Evolutionary conservation across 1,284 basidiomycete genomes (phyloP).

Genomic region (Leccinum angustisporum): DNA sequence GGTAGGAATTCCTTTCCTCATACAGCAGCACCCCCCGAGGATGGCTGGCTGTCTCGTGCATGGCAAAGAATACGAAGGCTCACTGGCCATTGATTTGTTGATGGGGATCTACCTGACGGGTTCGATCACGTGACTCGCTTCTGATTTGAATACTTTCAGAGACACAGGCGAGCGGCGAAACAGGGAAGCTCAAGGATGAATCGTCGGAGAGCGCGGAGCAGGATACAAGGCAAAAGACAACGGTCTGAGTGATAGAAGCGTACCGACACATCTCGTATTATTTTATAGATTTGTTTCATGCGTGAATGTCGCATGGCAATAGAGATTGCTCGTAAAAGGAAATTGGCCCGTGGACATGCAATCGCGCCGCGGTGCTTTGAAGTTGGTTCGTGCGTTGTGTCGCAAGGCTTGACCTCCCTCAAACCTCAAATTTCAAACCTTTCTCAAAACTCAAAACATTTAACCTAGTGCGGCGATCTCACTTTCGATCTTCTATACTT

Average conservation of each 20-base stretch:
- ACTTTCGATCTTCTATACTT: slow-evolving; percentile 21
- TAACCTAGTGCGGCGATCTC: slow-evolving; percentile 31
- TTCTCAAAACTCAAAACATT: slow-evolving; percentile 23
- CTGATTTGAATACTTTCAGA: slow-evolving; percentile 33
- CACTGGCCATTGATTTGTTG: slow-evolving; percentile 65
- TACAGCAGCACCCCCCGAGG: slow-evolving; percentile 49
- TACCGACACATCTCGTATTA: slow-evolving; percentile 23
- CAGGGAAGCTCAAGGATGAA: slow-evolving; percentile 21
- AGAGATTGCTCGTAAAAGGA: slow-evolving; percentile 9
- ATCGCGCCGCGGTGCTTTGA: slow-evolving; percentile 19
- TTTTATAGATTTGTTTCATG: slow-evolving; percentile 18
- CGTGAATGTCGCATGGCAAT: slow-evolving; percentile 23
- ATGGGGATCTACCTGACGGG: slow-evolving; percentile 26
- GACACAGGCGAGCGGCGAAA: slow-evolving; percentile 15
- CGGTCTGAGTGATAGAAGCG: slow-evolving; percentile 40
- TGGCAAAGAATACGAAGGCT: slow-evolving; percentile 67
- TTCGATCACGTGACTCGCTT: slow-evolving; percentile 39
- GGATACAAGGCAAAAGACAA: slow-evolving; percentile 40
- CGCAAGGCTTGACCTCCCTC: slow-evolving; percentile 3
- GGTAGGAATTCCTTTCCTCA: slow-evolving; percentile 72
- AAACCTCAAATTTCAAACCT: background rate
- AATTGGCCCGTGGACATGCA: slow-evolving; percentile 21
- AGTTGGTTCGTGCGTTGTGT: background rate
- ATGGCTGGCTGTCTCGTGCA: slow-evolving; percentile 67
- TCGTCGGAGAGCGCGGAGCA: slow-evolving; percentile 35